Evolutionary conservation across 2,329 filamentous ascomycete genomes (phyloP).

Genomic region (Penicillium thymicola): DNA sequence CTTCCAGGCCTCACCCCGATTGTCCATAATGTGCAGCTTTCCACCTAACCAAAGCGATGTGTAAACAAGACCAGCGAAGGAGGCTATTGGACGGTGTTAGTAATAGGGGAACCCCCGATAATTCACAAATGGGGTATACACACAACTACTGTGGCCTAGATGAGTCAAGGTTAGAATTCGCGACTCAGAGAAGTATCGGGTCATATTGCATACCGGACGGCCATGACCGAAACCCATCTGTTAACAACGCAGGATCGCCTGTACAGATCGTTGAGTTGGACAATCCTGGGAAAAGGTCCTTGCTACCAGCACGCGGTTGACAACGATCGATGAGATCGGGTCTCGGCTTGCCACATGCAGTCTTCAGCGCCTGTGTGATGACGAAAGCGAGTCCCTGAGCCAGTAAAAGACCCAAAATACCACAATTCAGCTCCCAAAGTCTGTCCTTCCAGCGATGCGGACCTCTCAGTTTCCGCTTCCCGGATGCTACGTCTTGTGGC

Average conservation of each 20-base stretch:
- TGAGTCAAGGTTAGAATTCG: conserved; percentile 9
- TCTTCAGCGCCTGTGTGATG: conserved; percentile 58
- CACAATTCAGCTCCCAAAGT: conserved; percentile 62
- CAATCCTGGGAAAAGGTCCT: conserved; percentile 40
- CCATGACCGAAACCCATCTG: conserved; percentile 59
- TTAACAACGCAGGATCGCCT: conserved; percentile 49
- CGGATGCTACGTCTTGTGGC: conserved; percentile 31
- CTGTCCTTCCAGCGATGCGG: conserved; percentile 55
- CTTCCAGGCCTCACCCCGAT: conserved; percentile 60
- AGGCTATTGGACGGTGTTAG: conserved; percentile 40
- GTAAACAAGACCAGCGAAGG: conserved; percentile 59
- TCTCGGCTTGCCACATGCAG: conserved; percentile 57
- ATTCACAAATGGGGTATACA: conserved; percentile 2
- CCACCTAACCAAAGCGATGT: conserved; percentile 59
- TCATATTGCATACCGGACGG: conserved; percentile 46
- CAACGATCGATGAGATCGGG: conserved; percentile 59
- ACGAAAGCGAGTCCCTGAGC: conserved; percentile 55
- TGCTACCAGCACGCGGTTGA: conserved; percentile 37
- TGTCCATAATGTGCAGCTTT: conserved; percentile 59
- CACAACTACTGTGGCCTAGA: conserved; percentile 52
- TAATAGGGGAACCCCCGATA: background rate
- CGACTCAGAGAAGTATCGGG: background rate
- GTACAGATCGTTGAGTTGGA: conserved; percentile 52
- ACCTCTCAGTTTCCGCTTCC: conserved; percentile 41
- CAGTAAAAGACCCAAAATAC: conserved; percentile 55